phyloP scores from a whole-genome alignment of 2,329 filamentous ascomycete species.

The Ilyonectria destructans region DNA sequence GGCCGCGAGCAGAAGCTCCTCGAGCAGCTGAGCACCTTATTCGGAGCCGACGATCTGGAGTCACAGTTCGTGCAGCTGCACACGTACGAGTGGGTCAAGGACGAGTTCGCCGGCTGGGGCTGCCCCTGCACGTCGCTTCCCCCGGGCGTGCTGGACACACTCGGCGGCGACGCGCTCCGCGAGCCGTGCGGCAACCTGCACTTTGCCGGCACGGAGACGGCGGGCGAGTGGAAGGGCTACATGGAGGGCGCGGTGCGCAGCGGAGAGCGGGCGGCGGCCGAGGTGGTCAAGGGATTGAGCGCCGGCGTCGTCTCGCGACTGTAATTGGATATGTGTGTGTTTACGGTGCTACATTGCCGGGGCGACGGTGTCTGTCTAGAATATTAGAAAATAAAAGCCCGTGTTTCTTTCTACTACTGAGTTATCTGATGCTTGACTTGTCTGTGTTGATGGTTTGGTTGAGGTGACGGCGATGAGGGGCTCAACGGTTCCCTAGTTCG shows the following conservation, averaged over 20 bases:
- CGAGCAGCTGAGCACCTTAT: conserved; percentile 49
- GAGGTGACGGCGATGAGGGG: too few species aligned
- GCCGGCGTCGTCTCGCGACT: conserved; percentile 31
- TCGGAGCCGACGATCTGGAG: conserved; percentile 32
- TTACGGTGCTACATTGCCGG: neutral
- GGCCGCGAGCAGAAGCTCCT: conserved; percentile 47
- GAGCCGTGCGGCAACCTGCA: conserved; percentile 45
- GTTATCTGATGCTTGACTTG: neutral
- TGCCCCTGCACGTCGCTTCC: conserved; percentile 57
- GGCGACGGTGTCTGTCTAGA: neutral
- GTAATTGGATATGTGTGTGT: conserved; percentile 1
- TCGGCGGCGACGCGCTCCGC: conserved; percentile 53
- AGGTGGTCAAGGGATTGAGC: conserved; percentile 39
- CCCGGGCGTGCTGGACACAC: conserved; percentile 57
- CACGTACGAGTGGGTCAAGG: conserved; percentile 57
- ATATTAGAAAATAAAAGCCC: neutral
- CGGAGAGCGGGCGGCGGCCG: conserved; percentile 41
- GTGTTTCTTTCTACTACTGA: neutral
- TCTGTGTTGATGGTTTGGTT: neutral
- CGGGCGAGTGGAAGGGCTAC: conserved; percentile 48
- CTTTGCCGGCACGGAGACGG: conserved; percentile 48
- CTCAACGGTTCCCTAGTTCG: too few species aligned
- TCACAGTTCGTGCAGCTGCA: conserved; percentile 53
- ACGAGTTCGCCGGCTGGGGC: conserved; percentile 57
- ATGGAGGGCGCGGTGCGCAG: conserved; percentile 47